Evolutionary conservation across 83 land plant species (phyloP), one percentile per base, ranked within the genome.

Genomic region (Picea abies): DNA sequence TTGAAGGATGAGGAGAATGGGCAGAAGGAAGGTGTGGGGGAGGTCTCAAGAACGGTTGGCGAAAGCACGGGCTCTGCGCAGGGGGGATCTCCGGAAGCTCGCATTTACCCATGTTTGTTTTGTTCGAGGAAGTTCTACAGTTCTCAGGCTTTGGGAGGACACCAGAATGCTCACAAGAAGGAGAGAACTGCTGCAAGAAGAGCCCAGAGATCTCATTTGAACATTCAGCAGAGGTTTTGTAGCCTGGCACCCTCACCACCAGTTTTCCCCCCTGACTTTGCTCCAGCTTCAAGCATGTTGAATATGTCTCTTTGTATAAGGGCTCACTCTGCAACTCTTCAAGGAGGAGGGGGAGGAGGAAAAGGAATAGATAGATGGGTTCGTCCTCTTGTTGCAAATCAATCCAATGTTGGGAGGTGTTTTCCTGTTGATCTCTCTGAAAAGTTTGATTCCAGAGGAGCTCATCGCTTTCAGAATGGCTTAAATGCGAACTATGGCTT

Each of bases 71-170:
- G 64, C 22, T 78, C 80, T 78, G 62, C 64, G 17, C 80, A 78
- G 20, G 80, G 64, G 12, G 80, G 80, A 19, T 78, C 64, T 41
- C 60, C 80, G 17, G 80, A 78, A 16, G 80, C 78, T 60, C 81
- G 85, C 17, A 89, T 90, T 15, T 90, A 84, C 61, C 88, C 90
- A 17, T 90, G 92, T 22, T 67, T 85, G 37, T 90, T 88, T 83
- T 90, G 92, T 80, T 82, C 85, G 20, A 86, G 90, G 71, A 86
- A 86, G 80, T 90, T 90, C 79, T 68, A 84, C 82, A 86, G 88
- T 79, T 86, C 90, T 47, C 92, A 90, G 83, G 92, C 90, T 0
- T 49, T 90, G 22, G 92, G 92, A 3, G 92, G 92, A 3, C 92
- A 90, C 65, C 92, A 90, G 58, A 90, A 90, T 72, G 91, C 91